Evolutionary conservation across 225 moss, liverwort and hornwort genomes (phyloP).

Genomic region (Ulota crispa): DNA sequence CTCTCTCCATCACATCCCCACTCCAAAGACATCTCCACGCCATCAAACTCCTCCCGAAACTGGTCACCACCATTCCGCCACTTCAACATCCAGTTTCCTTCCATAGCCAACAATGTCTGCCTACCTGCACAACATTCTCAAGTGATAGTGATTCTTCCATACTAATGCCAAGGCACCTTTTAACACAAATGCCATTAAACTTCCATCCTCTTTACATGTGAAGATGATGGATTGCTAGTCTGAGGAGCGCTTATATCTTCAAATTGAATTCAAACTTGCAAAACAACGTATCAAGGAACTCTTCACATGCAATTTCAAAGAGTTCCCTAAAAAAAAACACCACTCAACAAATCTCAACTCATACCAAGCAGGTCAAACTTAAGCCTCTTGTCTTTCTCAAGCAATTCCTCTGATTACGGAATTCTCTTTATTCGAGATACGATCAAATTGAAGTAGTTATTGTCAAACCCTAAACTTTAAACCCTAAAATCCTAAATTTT

Average conservation of each 20-base stretch:
- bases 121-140: slow-evolving; percentile 40
- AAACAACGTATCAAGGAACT: not conserved
- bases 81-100: slow-evolving; percentile 67
- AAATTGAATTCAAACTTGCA: not conserved
- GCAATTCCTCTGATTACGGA: too few species aligned
- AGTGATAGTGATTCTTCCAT: not conserved
- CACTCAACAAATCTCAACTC: not conserved
- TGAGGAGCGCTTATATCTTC: not conserved
- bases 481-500: too few species aligned
- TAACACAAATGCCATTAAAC: too few species aligned
- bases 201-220: not conserved
- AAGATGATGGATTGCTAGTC: not conserved
- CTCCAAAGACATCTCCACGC: slow-evolving; percentile 70
- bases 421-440: too few species aligned
- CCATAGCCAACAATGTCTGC: slow-evolving; percentile 81
- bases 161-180: too few species aligned
- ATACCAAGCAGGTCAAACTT: not conserved
- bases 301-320: not conserved
- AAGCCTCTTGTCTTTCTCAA: not conserved
- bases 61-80: slow-evolving; percentile 67
- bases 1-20: slow-evolving; percentile 67
- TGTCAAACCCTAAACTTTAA: not conserved
- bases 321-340: not conserved
- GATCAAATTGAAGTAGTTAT: not conserved
- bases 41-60: slow-evolving; percentile 73